Conservation (phyloP, 148 eudicot genomes). For the Silene uniflora region DNA sequence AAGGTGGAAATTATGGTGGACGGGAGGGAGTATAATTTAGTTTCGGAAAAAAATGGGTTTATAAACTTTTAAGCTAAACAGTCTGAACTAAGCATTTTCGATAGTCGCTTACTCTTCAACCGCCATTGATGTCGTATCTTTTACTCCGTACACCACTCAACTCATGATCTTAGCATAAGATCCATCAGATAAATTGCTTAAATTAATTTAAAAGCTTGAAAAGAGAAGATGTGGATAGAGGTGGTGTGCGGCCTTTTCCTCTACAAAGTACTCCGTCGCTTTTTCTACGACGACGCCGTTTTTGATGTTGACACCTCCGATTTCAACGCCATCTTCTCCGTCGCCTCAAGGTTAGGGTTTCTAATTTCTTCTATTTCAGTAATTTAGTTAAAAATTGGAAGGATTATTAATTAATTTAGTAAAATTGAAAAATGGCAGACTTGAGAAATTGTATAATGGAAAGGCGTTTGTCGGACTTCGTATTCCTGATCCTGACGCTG, state of each 20-base stretch:
- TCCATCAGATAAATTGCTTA: too few relatives aligned
- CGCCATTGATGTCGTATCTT: too few relatives aligned
- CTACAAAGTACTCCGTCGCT: slow-evolving; percentile 45
- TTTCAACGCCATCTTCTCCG: slow-evolving; percentile 60
- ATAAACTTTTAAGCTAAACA: too few relatives aligned
- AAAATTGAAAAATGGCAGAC: slow-evolving; percentile 27
- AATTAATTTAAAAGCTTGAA: too few relatives aligned
- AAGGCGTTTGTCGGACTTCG: slow-evolving; percentile 73
- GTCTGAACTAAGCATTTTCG: too few relatives aligned
- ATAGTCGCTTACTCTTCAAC: background rate
- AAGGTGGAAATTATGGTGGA: too few relatives aligned
- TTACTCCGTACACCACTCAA: too few relatives aligned
- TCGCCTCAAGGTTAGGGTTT: slow-evolving; percentile 47
- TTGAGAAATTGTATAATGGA: slow-evolving; percentile 69
- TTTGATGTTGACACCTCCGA: slow-evolving; percentile 46
- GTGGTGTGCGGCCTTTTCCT: slow-evolving; percentile 52
- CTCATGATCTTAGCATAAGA: too few relatives aligned
- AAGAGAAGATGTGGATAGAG: slow-evolving; percentile 56
- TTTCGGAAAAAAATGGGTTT: too few relatives aligned
- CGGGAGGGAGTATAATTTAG: too few relatives aligned
- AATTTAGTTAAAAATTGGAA: too few relatives aligned
- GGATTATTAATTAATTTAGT: background rate
- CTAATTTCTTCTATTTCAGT: background rate
- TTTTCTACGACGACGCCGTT: slow-evolving; percentile 44
- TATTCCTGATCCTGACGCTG: slow-evolving; percentile 68